Conservation (phyloP, 805 yeast genomes). For the Nakazawaea peltata region DNA sequence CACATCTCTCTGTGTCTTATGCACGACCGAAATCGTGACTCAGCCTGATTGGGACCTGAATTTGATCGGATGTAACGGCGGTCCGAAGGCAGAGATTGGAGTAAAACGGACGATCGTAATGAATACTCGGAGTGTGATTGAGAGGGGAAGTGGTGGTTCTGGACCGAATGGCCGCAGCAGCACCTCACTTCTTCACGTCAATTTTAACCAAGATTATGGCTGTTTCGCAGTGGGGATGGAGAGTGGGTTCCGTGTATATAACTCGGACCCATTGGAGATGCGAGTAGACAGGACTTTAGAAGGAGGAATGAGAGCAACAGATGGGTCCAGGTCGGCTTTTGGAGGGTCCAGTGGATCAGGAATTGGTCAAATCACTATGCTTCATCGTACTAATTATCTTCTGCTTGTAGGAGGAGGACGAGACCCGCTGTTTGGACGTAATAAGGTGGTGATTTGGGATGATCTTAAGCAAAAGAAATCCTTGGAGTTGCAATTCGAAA, state of each 20-base stretch:
- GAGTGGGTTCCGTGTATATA: conserved; percentile 76
- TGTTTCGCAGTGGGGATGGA: conserved; percentile 84
- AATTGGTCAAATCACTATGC: conserved; percentile 71
- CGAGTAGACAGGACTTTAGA: conserved; percentile 57
- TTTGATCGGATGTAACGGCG: too few species aligned
- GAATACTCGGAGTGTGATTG: conserved; percentile 25
- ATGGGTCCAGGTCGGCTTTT: too few species aligned
- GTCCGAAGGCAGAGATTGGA: too few species aligned
- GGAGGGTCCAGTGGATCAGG: too few species aligned
- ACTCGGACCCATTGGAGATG: conserved; percentile 78
- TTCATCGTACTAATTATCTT: conserved; percentile 83
- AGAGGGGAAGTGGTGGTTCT: too few species aligned
- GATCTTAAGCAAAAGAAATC: conserved; percentile 74
- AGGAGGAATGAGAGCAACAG: too few species aligned
- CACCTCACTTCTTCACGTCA: too few species aligned
- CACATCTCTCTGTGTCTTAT: too few species aligned
- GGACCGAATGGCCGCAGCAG: too few species aligned
- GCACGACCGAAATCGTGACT: too few species aligned
- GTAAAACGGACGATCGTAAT: too few species aligned
- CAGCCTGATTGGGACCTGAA: too few species aligned
- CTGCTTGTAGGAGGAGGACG: conserved; percentile 89
- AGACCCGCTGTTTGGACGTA: conserved; percentile 68
- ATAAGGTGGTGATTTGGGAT: conserved; percentile 86
- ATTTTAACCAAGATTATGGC: conserved; percentile 84
- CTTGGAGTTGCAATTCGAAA: conserved; percentile 64